phyloP scores from a whole-genome alignment of 257 asterid species.

The Ligustrum vulgare region DNA sequence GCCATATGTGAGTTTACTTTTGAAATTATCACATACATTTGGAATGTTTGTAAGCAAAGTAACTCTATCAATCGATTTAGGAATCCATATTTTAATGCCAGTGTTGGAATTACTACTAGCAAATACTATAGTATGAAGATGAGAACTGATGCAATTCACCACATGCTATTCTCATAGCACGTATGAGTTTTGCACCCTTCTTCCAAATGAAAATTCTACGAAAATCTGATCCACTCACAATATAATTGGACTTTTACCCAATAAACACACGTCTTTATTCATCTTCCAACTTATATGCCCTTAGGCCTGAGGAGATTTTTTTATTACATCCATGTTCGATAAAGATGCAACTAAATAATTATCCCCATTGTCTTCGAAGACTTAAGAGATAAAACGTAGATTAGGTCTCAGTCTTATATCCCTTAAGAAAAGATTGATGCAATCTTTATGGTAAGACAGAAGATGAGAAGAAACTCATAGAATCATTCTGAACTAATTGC shows the following conservation, averaged over 20 bases:
- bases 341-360: slow-evolving; percentile 27
- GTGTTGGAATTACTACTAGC: slow-evolving; percentile 86
- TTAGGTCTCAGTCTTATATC: slow-evolving; percentile 72
- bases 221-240: slow-evolving; percentile 90
- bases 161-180: slow-evolving; percentile 72
- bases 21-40: slow-evolving; percentile 46
- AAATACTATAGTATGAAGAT: slow-evolving; percentile 71
- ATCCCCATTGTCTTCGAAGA: slow-evolving; percentile 40
- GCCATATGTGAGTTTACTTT: slow-evolving; percentile 1
- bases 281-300: slow-evolving; percentile 78
- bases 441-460: slow-evolving; percentile 73
- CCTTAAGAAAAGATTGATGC: slow-evolving; percentile 76
- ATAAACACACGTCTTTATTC: slow-evolving; percentile 76
- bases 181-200: slow-evolving; percentile 74
- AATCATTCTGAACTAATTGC: slow-evolving; percentile 65
- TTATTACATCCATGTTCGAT: slow-evolving; percentile 29
- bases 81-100: slow-evolving; percentile 79
- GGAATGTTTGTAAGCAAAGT: slow-evolving; percentile 56
- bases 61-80: slow-evolving; percentile 68
- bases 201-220: slow-evolving; percentile 94
- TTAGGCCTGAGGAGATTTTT: slow-evolving; percentile 64
- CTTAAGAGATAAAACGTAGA: slow-evolving; percentile 38
- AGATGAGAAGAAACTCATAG: slow-evolving; percentile 95
- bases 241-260: slow-evolving; percentile 87
- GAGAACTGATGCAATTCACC: slow-evolving; percentile 85